These are phyloP conservation scores for Capronia epimyces DNA, from an alignment of 2,329 filamentous ascomycete genomes.

Conservation along the genomic window DNA sequence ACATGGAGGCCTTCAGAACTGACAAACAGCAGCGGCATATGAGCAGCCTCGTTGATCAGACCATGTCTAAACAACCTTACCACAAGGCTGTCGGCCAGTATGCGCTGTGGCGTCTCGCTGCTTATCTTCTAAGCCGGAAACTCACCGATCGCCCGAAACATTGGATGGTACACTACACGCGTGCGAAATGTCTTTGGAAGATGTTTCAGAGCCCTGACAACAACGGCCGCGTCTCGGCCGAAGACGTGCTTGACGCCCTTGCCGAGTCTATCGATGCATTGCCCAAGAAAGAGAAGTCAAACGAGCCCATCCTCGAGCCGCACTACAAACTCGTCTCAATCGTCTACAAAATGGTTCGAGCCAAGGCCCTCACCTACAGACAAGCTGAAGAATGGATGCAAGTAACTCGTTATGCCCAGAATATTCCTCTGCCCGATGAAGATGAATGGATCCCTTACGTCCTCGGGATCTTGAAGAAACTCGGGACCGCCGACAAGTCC, in stretches of 20 bases:
- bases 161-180: conserved; percentile 65
- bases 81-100: conserved; percentile 51
- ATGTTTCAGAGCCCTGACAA: conserved; percentile 50
- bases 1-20: conserved; percentile 61
- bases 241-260: conserved; percentile 53
- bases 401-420: conserved; percentile 52
- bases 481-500: conserved; percentile 72
- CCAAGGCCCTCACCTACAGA: conserved; percentile 41
- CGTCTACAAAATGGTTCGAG: conserved; percentile 70
- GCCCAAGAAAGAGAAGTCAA: conserved; percentile 55
- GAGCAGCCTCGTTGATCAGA: conserved; percentile 48
- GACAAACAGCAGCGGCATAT: conserved; percentile 58
- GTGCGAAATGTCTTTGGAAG: conserved; percentile 68
- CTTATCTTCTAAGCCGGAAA: conserved; percentile 55
- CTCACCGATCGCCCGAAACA: conserved; percentile 54
- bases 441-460: conserved; percentile 57
- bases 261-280: conserved; percentile 56
- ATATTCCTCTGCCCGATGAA: conserved; percentile 46
- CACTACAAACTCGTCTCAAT: conserved; percentile 86
- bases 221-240: conserved; percentile 34
- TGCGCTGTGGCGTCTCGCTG: conserved; percentile 61
- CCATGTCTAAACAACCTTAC: conserved; percentile 55
- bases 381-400: conserved; percentile 48
- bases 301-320: conserved; percentile 78
- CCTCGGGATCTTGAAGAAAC: conserved; percentile 52